Base-by-base conservation (phyloP, 805 yeast genomes). In the Torulaspora franciscae region DNA sequence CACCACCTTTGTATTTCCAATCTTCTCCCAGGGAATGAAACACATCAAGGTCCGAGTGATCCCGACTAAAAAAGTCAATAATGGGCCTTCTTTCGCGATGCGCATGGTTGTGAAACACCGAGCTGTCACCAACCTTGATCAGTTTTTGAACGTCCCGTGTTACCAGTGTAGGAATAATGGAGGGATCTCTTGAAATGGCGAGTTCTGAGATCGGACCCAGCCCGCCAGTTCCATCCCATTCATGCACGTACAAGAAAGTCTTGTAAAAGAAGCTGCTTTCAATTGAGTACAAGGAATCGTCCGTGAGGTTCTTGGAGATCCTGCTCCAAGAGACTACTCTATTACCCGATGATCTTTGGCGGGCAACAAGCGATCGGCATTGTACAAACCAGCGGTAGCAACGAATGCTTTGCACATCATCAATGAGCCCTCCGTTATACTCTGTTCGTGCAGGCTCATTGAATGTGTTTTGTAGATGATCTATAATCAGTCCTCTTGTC, bases 1-100 rank as follows among this genome's bases (percentile, higher is more conserved):
- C 84, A 53, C 72, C 59, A 2, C 68, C 58, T 43, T 68, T 69
- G 22, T 66, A 58, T 14, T 50, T 62, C 85, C 85, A 80, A 10
- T 53, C 58, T 33, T 51, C 57, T 1, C 53, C 53, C 22, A 37
- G 34, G 23, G 42, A 30, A 22, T 41, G 29, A n/a, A 37, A 27
- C 28, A 29, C 14, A 25, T 37, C 35, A 15, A 13, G 14, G 34
- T 19, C 23, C 11, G 39, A 11, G 6, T 33, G 22, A 29, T 33
- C 30, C 9, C 40, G 27, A 13, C 33, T 40, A 9, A 48, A 36
- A 28, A 37, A 29, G 22, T 29, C 33, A 38, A 46, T 23, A 17
- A 46, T 29, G 5, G 37, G 33, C 19, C 30, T 42, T 19, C 22
- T 35, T 48, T 51, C 40, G 41, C 45, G 49, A 52, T 62, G 27